Base-by-base conservation (phyloP, 1,284 basidiomycete genomes). In the Butyriboletus pseudospeciosus region DNA sequence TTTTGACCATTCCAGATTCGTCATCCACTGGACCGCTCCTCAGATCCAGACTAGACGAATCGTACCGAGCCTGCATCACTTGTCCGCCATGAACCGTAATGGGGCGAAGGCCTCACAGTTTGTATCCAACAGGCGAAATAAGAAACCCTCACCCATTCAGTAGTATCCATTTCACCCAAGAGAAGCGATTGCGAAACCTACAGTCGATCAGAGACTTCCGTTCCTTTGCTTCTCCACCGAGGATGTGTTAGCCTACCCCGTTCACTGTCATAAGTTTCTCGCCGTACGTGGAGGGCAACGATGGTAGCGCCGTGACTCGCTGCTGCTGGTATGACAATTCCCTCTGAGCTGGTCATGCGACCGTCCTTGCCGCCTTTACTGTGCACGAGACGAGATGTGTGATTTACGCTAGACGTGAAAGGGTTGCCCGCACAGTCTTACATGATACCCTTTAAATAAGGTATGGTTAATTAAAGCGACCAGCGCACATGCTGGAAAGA, bases 1-100 rank as follows among this genome's bases (percentile, higher is more conserved):
- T 56, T 37, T 56, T 38, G 4, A 56, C 8, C 58, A 37, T 38
- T 30, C 46, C 54, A 28, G 25, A 53, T 57, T 30, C 54, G 10
- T 41, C 58, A 35, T 60, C 52, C 12, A 12, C 34, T 5, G 37
- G 38, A 20, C 42, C 36, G 1, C 43, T 32, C 44, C 32, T 36
- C 9, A 43, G 17, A 50, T 51, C 32, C 39, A 59, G 42, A 17
- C 58, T 59, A 12, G 44, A 35, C 39, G 40, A 32, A 37, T 37
- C 52, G 41, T 50, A 51, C 38, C 55, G 56, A 37, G 42, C 52
- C 16, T 37, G 57, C 32, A 39, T 55, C 8, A 56, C 40, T 25
- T 38, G 35, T 16, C 36, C 50, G 6, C 7, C 14, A 16, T 50
- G 53, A 32, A 14, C 53, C 12, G 51, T 55, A 10, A 55, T 17